Conservation (phyloP, 768 basidiomycete genomes). For the Tricholoma terreum region DNA sequence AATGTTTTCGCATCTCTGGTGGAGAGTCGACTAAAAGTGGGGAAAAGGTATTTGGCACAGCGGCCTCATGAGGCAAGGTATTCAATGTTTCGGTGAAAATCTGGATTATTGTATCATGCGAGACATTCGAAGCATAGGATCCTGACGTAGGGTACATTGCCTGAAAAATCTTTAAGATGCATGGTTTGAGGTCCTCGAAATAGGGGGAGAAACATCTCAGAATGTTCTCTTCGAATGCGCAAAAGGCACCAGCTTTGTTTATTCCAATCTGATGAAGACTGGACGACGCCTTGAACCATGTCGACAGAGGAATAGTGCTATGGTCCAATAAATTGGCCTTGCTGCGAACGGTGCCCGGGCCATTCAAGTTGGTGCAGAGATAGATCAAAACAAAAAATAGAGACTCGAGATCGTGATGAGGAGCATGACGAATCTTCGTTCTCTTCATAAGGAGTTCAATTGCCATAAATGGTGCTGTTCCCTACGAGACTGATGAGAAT, state of each 20-base stretch:
- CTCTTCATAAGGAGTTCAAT: not conserved
- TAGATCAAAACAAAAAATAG: not conserved
- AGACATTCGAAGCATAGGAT: too few relatives aligned
- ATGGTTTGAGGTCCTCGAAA: not conserved
- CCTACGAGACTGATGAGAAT: not conserved
- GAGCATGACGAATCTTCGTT: not conserved
- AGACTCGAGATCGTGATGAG: not conserved
- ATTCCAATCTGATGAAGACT: not conserved
- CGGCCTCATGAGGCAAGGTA: not conserved
- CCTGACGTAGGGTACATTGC: not conserved
- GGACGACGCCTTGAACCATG: not conserved
- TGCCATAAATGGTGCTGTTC: not conserved
- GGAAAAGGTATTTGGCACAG: not conserved
- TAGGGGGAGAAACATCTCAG: not conserved
- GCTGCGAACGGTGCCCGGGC: not conserved
- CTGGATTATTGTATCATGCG: not conserved
- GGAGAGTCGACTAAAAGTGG: not conserved
- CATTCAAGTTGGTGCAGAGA: not conserved
- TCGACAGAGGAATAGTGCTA: not conserved
- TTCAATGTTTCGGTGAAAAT: not conserved
- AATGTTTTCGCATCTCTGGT: not conserved
- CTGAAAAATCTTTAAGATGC: not conserved
- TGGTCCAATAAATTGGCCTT: not conserved
- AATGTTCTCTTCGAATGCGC: not conserved
- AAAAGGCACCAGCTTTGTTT: not conserved